phyloP scores from a whole-genome alignment of 2,329 filamentous ascomycete species.

The Zymoseptoria ardabiliae region DNA sequence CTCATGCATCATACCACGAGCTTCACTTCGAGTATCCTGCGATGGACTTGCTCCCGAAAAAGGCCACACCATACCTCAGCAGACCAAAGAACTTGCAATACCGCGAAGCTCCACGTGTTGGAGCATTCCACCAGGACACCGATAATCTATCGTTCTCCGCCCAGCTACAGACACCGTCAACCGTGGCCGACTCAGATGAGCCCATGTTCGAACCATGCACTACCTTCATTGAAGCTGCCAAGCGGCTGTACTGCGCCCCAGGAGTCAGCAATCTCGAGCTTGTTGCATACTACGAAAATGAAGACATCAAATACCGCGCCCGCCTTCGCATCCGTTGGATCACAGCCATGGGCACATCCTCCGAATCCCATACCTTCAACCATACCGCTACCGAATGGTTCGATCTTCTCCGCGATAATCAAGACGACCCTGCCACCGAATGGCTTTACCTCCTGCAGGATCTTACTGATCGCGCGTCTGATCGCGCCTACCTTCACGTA shows the following conservation, averaged over 20 bases:
- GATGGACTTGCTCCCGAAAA: not conserved
- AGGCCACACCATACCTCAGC: not conserved
- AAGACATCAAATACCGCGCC: not conserved
- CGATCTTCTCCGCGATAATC: not conserved
- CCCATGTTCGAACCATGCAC: not conserved
- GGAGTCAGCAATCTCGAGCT: constrained; percentile 2
- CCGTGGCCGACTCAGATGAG: not conserved
- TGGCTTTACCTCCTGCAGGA: not conserved
- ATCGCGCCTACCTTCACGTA: not conserved
- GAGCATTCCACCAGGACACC: not conserved
- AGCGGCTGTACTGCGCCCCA: not conserved
- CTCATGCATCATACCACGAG: not conserved
- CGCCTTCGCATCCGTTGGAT: not conserved
- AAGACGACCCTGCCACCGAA: not conserved
- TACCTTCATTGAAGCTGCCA: not conserved
- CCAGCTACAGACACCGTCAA: not conserved
- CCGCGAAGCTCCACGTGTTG: not conserved
- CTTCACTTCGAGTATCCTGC: constrained; percentile 1
- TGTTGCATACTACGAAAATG: not conserved
- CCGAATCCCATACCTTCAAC: not conserved
- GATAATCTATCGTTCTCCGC: not conserved
- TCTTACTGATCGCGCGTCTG: not conserved
- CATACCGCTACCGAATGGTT: not conserved
- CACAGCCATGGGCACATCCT: not conserved
- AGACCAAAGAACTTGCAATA: not conserved